Evolutionary conservation across 1,284 basidiomycete genomes (phyloP).

Genomic region (Apiotrichum akiyoshidainum): DNA sequence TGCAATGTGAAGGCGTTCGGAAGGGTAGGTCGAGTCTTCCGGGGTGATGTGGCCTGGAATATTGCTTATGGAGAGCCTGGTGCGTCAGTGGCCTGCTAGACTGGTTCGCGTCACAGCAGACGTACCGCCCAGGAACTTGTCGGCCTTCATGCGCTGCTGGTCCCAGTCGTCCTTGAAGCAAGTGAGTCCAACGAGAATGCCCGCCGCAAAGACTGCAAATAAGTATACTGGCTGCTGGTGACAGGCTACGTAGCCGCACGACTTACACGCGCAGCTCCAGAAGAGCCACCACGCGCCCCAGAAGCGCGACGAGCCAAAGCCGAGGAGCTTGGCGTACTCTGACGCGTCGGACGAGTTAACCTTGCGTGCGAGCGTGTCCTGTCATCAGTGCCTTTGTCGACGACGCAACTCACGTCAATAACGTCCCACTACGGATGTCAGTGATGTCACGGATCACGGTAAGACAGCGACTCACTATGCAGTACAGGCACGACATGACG

Average conservation of each 20-base stretch:
- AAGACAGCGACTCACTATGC: slow-evolving; percentile 33
- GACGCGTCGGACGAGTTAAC: slow-evolving; percentile 89
- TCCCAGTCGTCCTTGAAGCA: slow-evolving; percentile 67
- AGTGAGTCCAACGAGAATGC: slow-evolving; percentile 77
- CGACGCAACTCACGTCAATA: slow-evolving; percentile 56
- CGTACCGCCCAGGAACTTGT: slow-evolving; percentile 42
- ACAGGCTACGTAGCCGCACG: too few relatives aligned
- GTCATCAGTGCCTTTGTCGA: background rate
- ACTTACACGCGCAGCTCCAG: slow-evolving; percentile 63
- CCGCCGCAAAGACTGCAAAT: slow-evolving; percentile 64
- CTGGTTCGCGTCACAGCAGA: too few relatives aligned
- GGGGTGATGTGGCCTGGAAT: too few relatives aligned
- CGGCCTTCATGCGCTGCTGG: slow-evolving; percentile 37
- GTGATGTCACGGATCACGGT: background rate
- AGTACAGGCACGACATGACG: slow-evolving; percentile 88
- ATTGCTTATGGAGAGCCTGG: slow-evolving; percentile 1
- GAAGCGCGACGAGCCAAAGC: slow-evolving; percentile 55
- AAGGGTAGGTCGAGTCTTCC: too few relatives aligned
- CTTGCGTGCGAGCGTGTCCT: slow-evolving; percentile 81
- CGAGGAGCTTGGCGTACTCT: slow-evolving; percentile 81
- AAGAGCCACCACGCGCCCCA: slow-evolving; percentile 85
- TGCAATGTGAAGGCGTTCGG: too few relatives aligned
- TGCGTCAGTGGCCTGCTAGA: background rate
- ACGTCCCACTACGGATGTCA: slow-evolving; percentile 69
- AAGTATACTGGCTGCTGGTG: slow-evolving; percentile 1